Base-by-base conservation (phyloP, 257 asterid genomes). In the Nicotiana attenuata region DNA sequence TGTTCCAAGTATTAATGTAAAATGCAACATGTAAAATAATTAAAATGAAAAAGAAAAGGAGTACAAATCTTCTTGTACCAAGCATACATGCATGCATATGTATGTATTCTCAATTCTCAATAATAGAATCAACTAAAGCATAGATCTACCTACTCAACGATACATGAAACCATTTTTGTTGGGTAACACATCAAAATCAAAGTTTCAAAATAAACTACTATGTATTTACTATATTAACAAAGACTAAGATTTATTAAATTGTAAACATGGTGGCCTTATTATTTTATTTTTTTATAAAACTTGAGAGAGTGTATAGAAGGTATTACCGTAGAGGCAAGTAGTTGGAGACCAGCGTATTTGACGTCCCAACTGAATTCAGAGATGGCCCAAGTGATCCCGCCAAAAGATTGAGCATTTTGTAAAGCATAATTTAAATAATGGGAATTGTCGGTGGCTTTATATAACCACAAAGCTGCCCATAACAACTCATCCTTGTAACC, bases 311-410 rank as follows among this genome's bases (percentile, higher is more conserved):
- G 47, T 41, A 8, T 41, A 41, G 2, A 9, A 71, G 31, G 31
- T 29, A 29, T 63, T 93, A 95, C 98, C 97, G 73, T 92, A 24
- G 99, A 68, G 5, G 92, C 97, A 1, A 96, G 65, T 82, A 94
- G 41, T 84, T 96, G 99, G 38, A 91, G 68, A n/a, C 97, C 99
- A 50, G 97, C 98, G 76, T 86, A 90, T 65, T 96, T 94, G 47
- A 92, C 95, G 78, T 96, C 99, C 99, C 99, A 96, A 84, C 98
- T 91, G 88, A 96, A 96, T 41, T 96, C 99, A 1, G 88, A 22
- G 11, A 92, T 89, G 89, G 96, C 83, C 98, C 98, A 94, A 65
- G 96, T 91, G 87, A 89, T 90, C 89, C 98, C 99, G 85, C 96
- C 97, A 82, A 91, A 90, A 26, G 93, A 79, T 4, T 77, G 3